These are phyloP conservation scores for Neofusicoccum parvum DNA, from an alignment of 2,329 filamentous ascomycete genomes.

Conservation along the genomic window DNA sequence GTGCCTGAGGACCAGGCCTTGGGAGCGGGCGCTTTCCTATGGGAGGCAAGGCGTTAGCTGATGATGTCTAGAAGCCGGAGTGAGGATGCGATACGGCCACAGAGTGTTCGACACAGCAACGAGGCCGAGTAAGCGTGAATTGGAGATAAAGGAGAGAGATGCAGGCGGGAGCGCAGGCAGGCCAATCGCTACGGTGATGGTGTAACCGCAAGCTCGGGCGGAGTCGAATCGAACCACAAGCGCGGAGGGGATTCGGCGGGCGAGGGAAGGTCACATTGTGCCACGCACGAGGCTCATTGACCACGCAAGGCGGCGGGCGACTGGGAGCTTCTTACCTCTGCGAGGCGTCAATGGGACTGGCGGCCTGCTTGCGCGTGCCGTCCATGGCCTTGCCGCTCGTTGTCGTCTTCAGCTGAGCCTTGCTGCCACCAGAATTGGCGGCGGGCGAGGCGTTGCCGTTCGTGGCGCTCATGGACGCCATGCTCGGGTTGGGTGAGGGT, in stretches of 20 bases:
- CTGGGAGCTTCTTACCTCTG: slow-evolving; percentile 52
- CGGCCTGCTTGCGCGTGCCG: slow-evolving; percentile 57
- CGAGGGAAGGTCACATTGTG: slow-evolving; percentile 15
- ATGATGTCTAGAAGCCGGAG: background rate
- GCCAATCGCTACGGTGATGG: slow-evolving; percentile 20
- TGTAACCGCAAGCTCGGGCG: slow-evolving; percentile 20
- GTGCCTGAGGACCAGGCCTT: slow-evolving; percentile 64
- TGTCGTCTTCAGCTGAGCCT: slow-evolving; percentile 54
- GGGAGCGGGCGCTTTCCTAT: slow-evolving; percentile 54
- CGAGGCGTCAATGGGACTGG: slow-evolving; percentile 56
- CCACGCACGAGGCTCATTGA: slow-evolving; percentile 18
- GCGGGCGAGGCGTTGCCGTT: slow-evolving; percentile 36
- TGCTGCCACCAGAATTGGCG: slow-evolving; percentile 40
- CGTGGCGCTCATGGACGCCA: slow-evolving; percentile 24
- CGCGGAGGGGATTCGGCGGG: slow-evolving; percentile 18
- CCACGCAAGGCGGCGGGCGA: background rate
- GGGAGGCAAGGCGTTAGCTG: slow-evolving; percentile 22
- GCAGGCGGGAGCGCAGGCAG: slow-evolving; percentile 12
- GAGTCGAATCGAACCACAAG: slow-evolving; percentile 21
- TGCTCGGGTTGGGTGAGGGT: slow-evolving; percentile 7
- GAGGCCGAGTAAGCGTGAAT: background rate
- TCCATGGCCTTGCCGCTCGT: slow-evolving; percentile 54
- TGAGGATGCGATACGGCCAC: background rate
- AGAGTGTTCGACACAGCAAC: background rate
- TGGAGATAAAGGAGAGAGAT: slow-evolving; percentile 18